phyloP scores from a whole-genome alignment of 257 asterid species.

The Thymus mandschuricus region DNA sequence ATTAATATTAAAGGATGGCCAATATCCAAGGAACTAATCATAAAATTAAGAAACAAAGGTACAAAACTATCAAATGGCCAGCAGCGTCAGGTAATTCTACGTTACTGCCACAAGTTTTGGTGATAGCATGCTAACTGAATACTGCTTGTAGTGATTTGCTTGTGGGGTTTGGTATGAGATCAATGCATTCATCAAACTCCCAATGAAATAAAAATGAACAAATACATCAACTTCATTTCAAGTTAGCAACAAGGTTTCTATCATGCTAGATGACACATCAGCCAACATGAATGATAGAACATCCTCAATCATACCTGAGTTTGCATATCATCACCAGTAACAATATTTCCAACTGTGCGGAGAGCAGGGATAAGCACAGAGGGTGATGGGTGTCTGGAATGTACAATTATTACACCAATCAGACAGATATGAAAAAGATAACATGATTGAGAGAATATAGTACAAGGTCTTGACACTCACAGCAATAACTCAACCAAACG shows the following conservation, averaged over 20 bases:
- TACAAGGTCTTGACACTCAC: conserved; percentile 52
- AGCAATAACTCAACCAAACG: conserved; percentile 72
- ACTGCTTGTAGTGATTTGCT: no score
- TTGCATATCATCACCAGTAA: conserved; percentile 92
- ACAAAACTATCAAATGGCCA: no score
- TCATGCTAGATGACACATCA: not conserved
- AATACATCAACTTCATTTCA: not conserved
- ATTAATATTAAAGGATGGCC: no score
- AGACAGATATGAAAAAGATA: conserved; percentile 7
- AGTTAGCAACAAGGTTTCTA: not conserved
- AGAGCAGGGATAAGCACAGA: conserved; percentile 92
- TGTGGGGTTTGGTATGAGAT: no score
- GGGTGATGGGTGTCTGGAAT: conserved; percentile 77
- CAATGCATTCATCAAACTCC: not conserved
- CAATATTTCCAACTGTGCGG: conserved; percentile 90
- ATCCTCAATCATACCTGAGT: conserved; percentile 63
- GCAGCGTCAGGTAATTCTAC: no score
- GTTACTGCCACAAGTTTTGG: no score
- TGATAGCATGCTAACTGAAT: no score
- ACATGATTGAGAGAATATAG: not conserved
- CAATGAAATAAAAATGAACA: not conserved
- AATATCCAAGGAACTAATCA: no score
- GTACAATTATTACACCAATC: conserved; percentile 17
- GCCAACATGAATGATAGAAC: not conserved
- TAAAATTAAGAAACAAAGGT: no score